phyloP scores from a whole-genome alignment of 2,329 filamentous ascomycete genomes.

The Cladophialophora exuberans region DNA sequence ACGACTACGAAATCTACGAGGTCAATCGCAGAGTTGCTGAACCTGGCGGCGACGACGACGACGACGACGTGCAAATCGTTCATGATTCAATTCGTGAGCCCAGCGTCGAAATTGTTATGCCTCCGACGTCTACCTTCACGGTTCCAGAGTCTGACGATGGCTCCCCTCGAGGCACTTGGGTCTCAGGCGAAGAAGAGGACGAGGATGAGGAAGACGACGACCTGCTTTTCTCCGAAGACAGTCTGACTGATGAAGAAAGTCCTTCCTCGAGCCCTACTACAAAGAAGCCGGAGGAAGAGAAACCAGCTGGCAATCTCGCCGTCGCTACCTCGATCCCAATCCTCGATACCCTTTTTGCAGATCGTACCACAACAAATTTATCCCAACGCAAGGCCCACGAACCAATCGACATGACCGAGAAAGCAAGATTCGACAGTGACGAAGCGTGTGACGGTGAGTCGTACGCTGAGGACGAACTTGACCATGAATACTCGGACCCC shows the following conservation, averaged over 20 bases:
- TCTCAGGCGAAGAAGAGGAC: no score
- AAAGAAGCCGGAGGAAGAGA: constrained; percentile 2
- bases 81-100: constrained; percentile 25
- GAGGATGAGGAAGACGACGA: constrained; percentile 11
- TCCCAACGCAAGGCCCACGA: background rate
- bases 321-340: no score
- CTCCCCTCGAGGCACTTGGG: constrained; percentile 16
- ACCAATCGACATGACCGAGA: background rate
- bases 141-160: constrained; percentile 28
- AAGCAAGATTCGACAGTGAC: background rate
- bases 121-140: constrained; percentile 23
- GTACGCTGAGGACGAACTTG: constrained; percentile 4
- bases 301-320: no score
- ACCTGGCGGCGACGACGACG: no score
- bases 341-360: no score
- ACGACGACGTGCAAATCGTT: constrained; percentile 24
- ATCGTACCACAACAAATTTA: background rate
- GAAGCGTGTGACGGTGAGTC: background rate
- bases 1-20: constrained; percentile 12
- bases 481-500: background rate
- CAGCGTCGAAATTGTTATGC: constrained; percentile 25
- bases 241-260: constrained; percentile 20
- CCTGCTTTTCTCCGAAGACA: no score
- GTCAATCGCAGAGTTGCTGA: background rate
- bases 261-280: constrained; percentile 20